These are phyloP conservation scores for Tuber indicum DNA, from an alignment of 495 filamentous ascomycete species.

Conservation along the genomic window DNA sequence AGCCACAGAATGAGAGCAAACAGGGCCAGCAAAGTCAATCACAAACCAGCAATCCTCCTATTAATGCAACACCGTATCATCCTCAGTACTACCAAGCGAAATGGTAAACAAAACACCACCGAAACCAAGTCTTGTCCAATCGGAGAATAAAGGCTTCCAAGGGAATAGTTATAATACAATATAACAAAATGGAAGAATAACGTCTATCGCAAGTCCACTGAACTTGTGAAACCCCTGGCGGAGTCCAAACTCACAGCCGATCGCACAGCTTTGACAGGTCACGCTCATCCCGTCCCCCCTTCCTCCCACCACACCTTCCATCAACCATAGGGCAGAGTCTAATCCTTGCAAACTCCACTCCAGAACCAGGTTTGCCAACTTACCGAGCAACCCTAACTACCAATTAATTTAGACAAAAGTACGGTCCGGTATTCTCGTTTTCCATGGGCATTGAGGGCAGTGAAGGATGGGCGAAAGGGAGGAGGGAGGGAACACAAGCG, in stretches of 20 bases:
- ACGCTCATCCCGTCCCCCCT: background rate
- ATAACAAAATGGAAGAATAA: background rate
- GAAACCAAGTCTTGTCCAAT: background rate
- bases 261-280: constrained; percentile 1
- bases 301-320: background rate
- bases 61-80: background rate
- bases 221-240: constrained; percentile 3
- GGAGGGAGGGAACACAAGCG: background rate
- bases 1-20: background rate
- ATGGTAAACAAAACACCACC: constrained; percentile 1
- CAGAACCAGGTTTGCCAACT: background rate
- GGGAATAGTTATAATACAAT: background rate
- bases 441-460: background rate
- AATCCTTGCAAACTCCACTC: constrained; percentile 2
- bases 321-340: background rate
- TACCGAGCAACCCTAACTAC: constrained; percentile 3
- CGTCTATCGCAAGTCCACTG: background rate
- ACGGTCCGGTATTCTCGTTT: background rate
- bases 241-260: constrained; percentile 3
- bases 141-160: background rate
- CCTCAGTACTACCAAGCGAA: background rate
- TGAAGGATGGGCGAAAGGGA: background rate
- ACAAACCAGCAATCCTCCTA: background rate
- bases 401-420: background rate
- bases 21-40: background rate